Evolutionary conservation across 257 asterid genomes (phyloP).

Genomic region (Nemophila menziesii): DNA sequence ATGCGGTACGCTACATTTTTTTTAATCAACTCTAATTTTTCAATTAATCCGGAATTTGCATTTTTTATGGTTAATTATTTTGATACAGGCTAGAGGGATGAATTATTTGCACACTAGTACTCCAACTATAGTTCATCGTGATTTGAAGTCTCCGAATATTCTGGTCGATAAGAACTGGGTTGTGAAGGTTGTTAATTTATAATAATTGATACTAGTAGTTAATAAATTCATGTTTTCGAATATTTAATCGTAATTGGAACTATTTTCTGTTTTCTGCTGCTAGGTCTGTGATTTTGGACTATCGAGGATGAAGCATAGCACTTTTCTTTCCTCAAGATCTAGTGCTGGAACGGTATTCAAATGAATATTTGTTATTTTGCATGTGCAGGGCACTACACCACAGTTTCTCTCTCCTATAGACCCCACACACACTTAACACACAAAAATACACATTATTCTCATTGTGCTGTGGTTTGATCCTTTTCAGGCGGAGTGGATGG

Average conservation of each 20-base stretch:
- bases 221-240: slow-evolving; percentile 3
- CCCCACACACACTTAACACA: no score
- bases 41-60: neutral
- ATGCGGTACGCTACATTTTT: slow-evolving; percentile 50
- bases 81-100: slow-evolving; percentile 93
- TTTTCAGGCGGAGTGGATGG: slow-evolving; percentile 99
- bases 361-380: neutral
- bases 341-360: slow-evolving; percentile 86
- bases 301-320: slow-evolving; percentile 84
- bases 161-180: slow-evolving; percentile 95
- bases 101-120: slow-evolving; percentile 85
- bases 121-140: slow-evolving; percentile 88
- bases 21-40: slow-evolving; percentile 6
- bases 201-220: slow-evolving; percentile 5
- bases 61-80: slow-evolving; percentile 6
- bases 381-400: no score
- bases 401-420: no score
- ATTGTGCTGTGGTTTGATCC: slow-evolving; percentile 19
- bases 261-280: slow-evolving; percentile 20
- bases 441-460: no score
- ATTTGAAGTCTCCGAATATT: slow-evolving; percentile 92
- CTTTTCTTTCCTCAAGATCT: slow-evolving; percentile 89
- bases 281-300: slow-evolving; percentile 91
- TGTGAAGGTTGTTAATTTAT: slow-evolving; percentile 65
- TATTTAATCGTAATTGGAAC: neutral